Percentiles rank a stretch among this genome's conserved stretches.
Conservation (phyloP, 208 protist species). For the Leishmania tarentolae region DNA sequence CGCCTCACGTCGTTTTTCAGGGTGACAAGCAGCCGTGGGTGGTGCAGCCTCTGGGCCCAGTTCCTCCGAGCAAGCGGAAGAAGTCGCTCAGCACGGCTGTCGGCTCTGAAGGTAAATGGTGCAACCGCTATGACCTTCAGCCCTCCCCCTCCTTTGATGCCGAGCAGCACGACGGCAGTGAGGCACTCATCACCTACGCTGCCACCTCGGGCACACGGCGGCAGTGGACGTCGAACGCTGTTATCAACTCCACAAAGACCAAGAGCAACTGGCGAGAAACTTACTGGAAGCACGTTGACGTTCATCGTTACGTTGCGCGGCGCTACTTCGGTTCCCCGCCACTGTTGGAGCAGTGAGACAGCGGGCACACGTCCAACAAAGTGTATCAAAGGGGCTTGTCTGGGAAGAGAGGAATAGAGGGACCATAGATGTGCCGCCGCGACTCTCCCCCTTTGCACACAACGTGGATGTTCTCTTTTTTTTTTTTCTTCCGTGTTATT, state of each 20-base stretch:
- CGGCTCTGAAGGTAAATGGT: constrained; percentile 16
- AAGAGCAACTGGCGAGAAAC: constrained; percentile 48
- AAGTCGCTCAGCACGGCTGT: background rate
- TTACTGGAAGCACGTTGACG: constrained; percentile 79
- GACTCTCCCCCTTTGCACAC: background rate
- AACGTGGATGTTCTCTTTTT: background rate
- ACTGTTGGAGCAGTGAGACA: constrained; percentile 44
- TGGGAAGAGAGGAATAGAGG: background rate
- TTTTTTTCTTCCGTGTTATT: too few species aligned
- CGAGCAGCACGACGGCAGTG: constrained; percentile 18
- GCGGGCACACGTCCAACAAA: background rate
- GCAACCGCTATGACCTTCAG: constrained; percentile 59
- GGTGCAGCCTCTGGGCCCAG: constrained; percentile 29
- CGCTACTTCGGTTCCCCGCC: constrained; percentile 66
- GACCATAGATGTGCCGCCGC: background rate
- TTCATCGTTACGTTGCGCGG: constrained; percentile 78
- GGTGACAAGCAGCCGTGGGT: constrained; percentile 33
- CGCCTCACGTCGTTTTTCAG: constrained; percentile 44
- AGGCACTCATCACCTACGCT: background rate
- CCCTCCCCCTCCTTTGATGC: constrained; percentile 47
- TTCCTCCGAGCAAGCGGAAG: constrained; percentile 18
- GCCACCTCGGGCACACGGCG: background rate
- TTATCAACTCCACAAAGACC: constrained; percentile 25
- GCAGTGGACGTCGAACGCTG: constrained; percentile 20
- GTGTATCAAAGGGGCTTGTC: background rate